Evolutionary conservation across 768 basidiomycete genomes (phyloP).

Genomic region (Naganishia onofrii): DNA sequence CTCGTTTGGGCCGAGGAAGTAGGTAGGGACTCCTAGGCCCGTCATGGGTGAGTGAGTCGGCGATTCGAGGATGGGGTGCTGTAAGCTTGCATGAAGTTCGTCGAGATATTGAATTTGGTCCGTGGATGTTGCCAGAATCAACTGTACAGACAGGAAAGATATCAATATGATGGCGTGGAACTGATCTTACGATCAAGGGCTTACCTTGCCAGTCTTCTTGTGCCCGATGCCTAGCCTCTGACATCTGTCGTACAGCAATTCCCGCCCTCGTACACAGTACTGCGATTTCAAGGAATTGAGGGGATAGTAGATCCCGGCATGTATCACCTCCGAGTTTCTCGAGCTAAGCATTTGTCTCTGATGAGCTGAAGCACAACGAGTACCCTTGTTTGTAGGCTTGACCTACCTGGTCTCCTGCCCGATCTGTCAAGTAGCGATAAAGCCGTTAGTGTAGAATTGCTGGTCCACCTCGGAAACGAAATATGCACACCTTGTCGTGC

Average conservation of each 20-base stretch:
- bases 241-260: slow-evolving; percentile 78
- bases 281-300: slow-evolving; percentile 75
- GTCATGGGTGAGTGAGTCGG: slow-evolving; percentile 47
- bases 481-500: slow-evolving; percentile 57
- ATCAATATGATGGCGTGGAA: neutral
- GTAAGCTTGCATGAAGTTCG: slow-evolving; percentile 64
- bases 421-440: slow-evolving; percentile 33
- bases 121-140: slow-evolving; percentile 72
- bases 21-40: slow-evolving; percentile 56
- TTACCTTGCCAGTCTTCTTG: slow-evolving; percentile 66
- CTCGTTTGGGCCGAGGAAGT: slow-evolving; percentile 66
- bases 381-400: neutral
- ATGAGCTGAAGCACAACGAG: neutral
- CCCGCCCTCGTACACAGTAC: slow-evolving; percentile 79
- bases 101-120: slow-evolving; percentile 69
- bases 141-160: slow-evolving; percentile 55
- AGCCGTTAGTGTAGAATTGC: neutral
- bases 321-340: slow-evolving; percentile 91
- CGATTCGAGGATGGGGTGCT: slow-evolving; percentile 59
- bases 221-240: slow-evolving; percentile 62
- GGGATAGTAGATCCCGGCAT: slow-evolving; percentile 68
- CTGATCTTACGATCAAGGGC: neutral
- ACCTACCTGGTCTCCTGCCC: slow-evolving; percentile 81
- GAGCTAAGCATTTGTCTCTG: slow-evolving; percentile 59
- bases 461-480: neutral